These are phyloP conservation scores for Colletotrichum sp. DNA, from an alignment of 2,329 filamentous ascomycete genomes.

Conservation along the genomic window DNA sequence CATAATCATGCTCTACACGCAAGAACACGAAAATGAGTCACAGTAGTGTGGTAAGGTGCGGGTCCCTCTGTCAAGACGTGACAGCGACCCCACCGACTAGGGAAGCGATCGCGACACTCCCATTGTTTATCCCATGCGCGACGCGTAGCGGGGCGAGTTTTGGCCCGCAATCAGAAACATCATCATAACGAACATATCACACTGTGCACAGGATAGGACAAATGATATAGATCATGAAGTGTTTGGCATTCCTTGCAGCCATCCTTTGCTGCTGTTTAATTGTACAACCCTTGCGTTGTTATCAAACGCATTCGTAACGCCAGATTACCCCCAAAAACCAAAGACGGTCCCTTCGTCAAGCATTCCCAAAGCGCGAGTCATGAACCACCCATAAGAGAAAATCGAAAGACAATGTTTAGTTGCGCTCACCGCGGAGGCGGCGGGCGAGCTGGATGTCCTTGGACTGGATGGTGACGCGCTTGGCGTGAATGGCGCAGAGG, in stretches of 20 bases:
- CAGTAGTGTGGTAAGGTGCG: neutral
- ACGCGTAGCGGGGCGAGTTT: neutral
- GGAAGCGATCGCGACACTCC: neutral
- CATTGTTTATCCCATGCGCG: neutral
- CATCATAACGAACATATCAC: neutral
- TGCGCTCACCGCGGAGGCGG: conserved; percentile 92
- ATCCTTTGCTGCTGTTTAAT: conserved; percentile 44
- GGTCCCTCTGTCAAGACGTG: neutral
- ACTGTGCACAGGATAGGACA: too few relatives aligned
- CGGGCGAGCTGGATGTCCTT: conserved; percentile 98
- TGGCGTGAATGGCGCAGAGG: conserved; percentile 97
- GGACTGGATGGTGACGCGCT: conserved; percentile 97
- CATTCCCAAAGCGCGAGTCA: conserved; percentile 44
- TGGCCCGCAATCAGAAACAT: neutral
- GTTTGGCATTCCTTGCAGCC: conserved; percentile 37
- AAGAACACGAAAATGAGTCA: neutral
- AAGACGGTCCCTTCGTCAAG: conserved; percentile 40
- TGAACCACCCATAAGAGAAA: conserved; percentile 40
- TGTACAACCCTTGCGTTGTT: conserved; percentile 46
- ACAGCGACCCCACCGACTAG: neutral
- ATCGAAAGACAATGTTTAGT: conserved; percentile 57
- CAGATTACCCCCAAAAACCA: conserved; percentile 44
- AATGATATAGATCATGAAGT: conserved; percentile 31
- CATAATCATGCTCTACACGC: neutral
- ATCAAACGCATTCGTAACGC: conserved; percentile 48